These are phyloP conservation scores for Exserohilum rostratum DNA, from an alignment of 2,329 filamentous ascomycete species.

Conservation along the genomic window DNA sequence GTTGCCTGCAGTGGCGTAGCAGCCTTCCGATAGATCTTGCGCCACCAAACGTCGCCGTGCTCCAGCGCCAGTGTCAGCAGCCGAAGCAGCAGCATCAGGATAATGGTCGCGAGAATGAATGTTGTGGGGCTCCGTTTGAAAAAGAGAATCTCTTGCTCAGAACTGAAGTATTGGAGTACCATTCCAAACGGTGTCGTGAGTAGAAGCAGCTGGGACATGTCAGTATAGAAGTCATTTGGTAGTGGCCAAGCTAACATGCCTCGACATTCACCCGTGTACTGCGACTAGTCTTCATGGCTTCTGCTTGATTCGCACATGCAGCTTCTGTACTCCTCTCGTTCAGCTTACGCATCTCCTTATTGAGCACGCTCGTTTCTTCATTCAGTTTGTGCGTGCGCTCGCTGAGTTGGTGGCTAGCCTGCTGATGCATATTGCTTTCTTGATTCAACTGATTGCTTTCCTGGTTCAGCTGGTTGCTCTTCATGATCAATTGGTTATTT, in stretches of 20 bases:
- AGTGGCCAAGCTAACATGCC: neutral
- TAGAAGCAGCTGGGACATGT: constrained; percentile 2
- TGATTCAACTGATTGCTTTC: neutral
- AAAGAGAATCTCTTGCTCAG: constrained; percentile 5
- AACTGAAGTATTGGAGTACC: constrained; percentile 13
- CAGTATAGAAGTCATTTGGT: too few relatives aligned
- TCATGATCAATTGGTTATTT: too few relatives aligned
- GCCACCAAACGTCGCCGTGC: too few relatives aligned
- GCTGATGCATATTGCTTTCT: neutral
- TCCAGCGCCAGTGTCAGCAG: too few relatives aligned
- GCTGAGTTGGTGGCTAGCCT: neutral
- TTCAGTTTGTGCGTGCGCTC: neutral
- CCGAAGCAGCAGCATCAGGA: too few relatives aligned
- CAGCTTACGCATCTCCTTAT: neutral
- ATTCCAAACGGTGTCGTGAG: constrained; percentile 9
- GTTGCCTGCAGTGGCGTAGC: too few relatives aligned
- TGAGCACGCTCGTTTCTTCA: neutral
- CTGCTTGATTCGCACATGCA: constrained; percentile 4
- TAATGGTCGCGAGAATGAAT: constrained; percentile 1
- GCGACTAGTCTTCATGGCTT: constrained; percentile 3
- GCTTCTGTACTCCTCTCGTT: constrained; percentile 7
- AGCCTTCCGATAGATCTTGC: too few relatives aligned
- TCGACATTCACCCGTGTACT: constrained; percentile 13
- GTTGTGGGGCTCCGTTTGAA: constrained; percentile 7
- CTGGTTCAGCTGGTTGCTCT: neutral